These are phyloP conservation scores for Torulaspora delbrueckii DNA, from an alignment of 805 yeast species.

Conservation along the genomic window DNA sequence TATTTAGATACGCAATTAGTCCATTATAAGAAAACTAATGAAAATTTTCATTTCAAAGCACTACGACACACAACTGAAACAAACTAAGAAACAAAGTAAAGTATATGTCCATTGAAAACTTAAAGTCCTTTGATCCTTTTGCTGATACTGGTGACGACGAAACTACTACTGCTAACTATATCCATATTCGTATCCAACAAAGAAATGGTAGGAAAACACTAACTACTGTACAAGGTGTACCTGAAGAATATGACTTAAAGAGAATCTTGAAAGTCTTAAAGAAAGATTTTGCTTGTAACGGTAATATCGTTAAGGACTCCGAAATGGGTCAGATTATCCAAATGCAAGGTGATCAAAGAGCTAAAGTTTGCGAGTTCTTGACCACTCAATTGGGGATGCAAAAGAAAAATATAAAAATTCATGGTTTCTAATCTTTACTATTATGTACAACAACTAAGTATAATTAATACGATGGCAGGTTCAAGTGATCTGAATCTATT, in stretches of 20 bases:
- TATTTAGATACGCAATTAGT: not conserved
- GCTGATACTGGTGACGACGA: constrained; percentile 99
- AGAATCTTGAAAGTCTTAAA: constrained; percentile 88
- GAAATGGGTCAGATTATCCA: constrained; percentile 97
- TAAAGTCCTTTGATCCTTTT: constrained; percentile 90
- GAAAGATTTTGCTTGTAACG: constrained; percentile 98
- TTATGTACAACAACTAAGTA: not conserved
- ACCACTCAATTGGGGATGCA: constrained; percentile 80
- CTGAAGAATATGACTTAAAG: constrained; percentile 90
- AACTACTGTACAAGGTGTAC: constrained; percentile 97
- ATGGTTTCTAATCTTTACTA: constrained; percentile 68
- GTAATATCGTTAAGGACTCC: constrained; percentile 93
- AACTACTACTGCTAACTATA: constrained; percentile 90
- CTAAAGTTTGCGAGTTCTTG: constrained; percentile 90
- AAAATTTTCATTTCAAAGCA: constrained; percentile 2
- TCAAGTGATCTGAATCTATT: constrained; percentile 77
- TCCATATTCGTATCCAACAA: constrained; percentile 98
- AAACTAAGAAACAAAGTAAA: constrained; percentile 1
- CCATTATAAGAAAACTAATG: constrained; percentile 5
- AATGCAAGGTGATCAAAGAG: constrained; percentile 98
- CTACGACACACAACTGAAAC: not conserved
- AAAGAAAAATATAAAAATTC: constrained; percentile 95
- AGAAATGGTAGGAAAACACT: constrained; percentile 99
- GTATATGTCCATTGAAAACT: constrained; percentile 74
- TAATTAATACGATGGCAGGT: constrained; percentile 31